phyloP scores from a whole-genome alignment of 2,329 filamentous ascomycete species.

The Dothideomycetes sp. region DNA sequence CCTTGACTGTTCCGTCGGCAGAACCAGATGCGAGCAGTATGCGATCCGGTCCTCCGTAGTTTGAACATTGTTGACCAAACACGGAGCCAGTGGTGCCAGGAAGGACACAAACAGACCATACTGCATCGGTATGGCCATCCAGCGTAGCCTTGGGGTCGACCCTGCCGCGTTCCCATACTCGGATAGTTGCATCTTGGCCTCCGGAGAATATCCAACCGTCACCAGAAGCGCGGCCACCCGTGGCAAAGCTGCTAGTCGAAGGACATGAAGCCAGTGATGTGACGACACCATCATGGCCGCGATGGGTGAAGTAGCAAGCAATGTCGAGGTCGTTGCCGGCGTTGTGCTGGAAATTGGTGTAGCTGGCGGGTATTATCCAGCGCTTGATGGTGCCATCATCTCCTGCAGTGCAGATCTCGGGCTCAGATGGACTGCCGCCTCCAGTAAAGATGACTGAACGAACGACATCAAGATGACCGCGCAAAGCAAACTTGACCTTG shows the following conservation, averaged over 20 bases:
- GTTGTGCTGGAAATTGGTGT: constrained; percentile 48
- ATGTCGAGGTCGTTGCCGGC: constrained; percentile 76
- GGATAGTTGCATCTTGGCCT: constrained; percentile 82
- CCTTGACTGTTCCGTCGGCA: constrained; percentile 80
- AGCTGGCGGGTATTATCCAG: constrained; percentile 82
- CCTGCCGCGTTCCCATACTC: constrained; percentile 89
- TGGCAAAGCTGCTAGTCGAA: constrained; percentile 69
- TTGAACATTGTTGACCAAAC: constrained; percentile 55
- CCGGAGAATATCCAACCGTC: constrained; percentile 99
- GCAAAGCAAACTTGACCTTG: constrained; percentile 82
- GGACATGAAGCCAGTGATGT: constrained; percentile 81
- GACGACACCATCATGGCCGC: constrained; percentile 84
- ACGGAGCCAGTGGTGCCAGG: constrained; percentile 71
- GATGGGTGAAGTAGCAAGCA: constrained; percentile 85
- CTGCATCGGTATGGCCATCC: constrained; percentile 87
- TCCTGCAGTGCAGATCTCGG: constrained; percentile 90
- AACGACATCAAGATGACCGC: constrained; percentile 88
- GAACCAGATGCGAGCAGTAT: constrained; percentile 85
- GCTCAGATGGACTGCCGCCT: constrained; percentile 87
- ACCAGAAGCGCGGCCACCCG: constrained; percentile 73
- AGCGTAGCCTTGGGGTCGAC: constrained; percentile 93
- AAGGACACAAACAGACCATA: constrained; percentile 90
- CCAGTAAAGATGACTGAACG: constrained; percentile 94
- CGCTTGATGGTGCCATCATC: constrained; percentile 95
- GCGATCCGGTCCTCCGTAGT: constrained; percentile 71